Base-by-base conservation (phyloP, 352 stramenopile species). In the Phytophthora macrochlamydospora region DNA sequence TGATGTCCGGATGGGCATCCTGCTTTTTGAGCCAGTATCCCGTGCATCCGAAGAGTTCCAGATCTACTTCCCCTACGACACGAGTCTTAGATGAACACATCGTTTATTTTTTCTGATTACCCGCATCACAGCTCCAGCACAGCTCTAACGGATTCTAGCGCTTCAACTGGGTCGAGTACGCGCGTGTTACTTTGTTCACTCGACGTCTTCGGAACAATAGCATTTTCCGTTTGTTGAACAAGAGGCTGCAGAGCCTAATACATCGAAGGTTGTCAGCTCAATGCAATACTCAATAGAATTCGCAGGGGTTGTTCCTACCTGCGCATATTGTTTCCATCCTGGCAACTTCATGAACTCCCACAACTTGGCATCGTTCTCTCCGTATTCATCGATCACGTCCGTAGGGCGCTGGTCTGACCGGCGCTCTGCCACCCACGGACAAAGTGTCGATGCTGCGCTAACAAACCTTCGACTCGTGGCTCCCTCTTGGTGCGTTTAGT, bases 391-490 rank as follows among this genome's bases (percentile, higher is more conserved):
- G 11, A 67, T 51, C 44, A 51, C 56, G 45, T 14, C 43, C 6
- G n/a, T 48, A 18, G 24, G 51, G 5, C 28, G 33, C 14, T 57
- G 18, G 40, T 46, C 55, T 12, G 59, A 60, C 32, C 72, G 64
- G 8, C 59, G 58, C 2, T 8, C 58, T 7, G 61, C 32, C 33
- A 90, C 60, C 83, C 81, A 90, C 13, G 83, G 81, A 55, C 83
- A 92, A 63, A 92, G 56, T 76, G 75, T 29, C 83, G 83, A 44
- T 92, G 83, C 31, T 80, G 67, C 3, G 60, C 49, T n/a, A 49
- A 38, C 37, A 50, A 51, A 42, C 51, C 53, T 12, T 42, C 30
- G 24, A 32, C 18, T 18, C 40, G 18, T 35, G 40, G 38, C 18
- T 59, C 32, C 28, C 40, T 28, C 59, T 75, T 80, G 7, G 69